Conservation (phyloP, 371 early-diverging fungal genomes). For the Mucor irregularis region DNA sequence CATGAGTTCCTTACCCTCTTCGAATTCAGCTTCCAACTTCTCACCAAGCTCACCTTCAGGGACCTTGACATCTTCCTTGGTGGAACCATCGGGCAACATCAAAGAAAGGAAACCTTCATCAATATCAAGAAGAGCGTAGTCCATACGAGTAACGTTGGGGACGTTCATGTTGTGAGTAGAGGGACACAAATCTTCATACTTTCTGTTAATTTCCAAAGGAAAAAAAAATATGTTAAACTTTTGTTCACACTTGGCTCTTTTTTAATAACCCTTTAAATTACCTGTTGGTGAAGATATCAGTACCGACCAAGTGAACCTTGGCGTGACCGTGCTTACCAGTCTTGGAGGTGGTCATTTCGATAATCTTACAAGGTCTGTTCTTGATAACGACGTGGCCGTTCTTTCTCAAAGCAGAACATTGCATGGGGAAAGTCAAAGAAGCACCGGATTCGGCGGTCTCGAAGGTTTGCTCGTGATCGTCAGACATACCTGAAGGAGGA, state of each 20-base stretch:
- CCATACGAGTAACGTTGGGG: slow-evolving; percentile 88
- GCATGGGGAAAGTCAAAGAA: slow-evolving; percentile 93
- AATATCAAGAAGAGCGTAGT: slow-evolving; percentile 86
- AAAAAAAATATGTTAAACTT: not conserved
- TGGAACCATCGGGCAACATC: slow-evolving; percentile 75
- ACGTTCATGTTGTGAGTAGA: slow-evolving; percentile 99
- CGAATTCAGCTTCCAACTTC: slow-evolving; percentile 75
- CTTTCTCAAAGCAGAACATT: slow-evolving; percentile 99
- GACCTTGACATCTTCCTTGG: slow-evolving; percentile 96
- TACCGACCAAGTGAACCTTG: slow-evolving; percentile 96
- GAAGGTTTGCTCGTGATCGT: slow-evolving; percentile 69
- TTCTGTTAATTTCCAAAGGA: slow-evolving; percentile 30
- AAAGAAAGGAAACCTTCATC: slow-evolving; percentile 93
- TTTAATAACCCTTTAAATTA: too few relatives aligned
- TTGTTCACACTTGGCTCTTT: not conserved
- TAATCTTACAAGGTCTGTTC: slow-evolving; percentile 99
- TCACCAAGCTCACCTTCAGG: slow-evolving; percentile 88
- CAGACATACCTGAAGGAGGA: slow-evolving; percentile 43
- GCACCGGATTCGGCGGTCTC: slow-evolving; percentile 82
- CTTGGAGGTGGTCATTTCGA: slow-evolving; percentile 96
- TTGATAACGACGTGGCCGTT: slow-evolving; percentile 97
- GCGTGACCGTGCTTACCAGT: slow-evolving; percentile 99
- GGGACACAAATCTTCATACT: slow-evolving; percentile 95
- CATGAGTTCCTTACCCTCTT: slow-evolving; percentile 81
- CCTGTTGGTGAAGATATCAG: slow-evolving; percentile 97